Percentiles rank a stretch among this genome's conserved stretches.
Conservation (phyloP, 495 filamentous ascomycete genomes). For the Thermothielavioides terrestris region DNA sequence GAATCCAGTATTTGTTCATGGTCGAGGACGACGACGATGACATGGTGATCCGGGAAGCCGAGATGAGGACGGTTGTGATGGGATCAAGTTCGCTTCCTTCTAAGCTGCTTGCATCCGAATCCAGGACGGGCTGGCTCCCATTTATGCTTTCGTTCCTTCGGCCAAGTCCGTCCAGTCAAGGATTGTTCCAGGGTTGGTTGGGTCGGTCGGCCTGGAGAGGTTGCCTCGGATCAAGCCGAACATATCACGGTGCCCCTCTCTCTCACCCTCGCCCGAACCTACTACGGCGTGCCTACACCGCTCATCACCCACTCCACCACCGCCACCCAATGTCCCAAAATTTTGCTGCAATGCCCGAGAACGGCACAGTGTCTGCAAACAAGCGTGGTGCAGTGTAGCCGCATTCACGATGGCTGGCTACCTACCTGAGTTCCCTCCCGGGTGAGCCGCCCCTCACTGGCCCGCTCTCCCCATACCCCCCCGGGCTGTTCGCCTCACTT, state of each 20-base stretch:
- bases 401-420: background rate
- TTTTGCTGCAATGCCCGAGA: constrained; percentile 11
- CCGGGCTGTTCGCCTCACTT: constrained; percentile 25
- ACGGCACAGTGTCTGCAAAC: constrained; percentile 11
- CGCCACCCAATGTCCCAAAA: constrained; percentile 18
- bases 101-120: background rate
- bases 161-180: constrained; percentile 10
- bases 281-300: constrained; percentile 1
- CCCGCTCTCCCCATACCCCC: background rate
- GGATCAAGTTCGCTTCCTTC: background rate
- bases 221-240: constrained; percentile 11
- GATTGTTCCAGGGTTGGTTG: no score
- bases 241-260: no score
- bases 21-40: constrained; percentile 29
- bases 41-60: constrained; percentile 20
- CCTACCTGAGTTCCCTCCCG: no score
- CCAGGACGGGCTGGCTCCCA: constrained; percentile 2
- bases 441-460: constrained; percentile 20
- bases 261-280: no score
- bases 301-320: constrained; percentile 19
- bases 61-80: background rate
- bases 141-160: constrained; percentile 16
- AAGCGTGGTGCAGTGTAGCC: no score
- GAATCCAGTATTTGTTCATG: constrained; percentile 51
- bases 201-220: no score